Evolutionary conservation across 1,284 basidiomycete species (phyloP), one percentile per base, ranked within the genome.

Genomic region (Microbotryum scabiosae): DNA sequence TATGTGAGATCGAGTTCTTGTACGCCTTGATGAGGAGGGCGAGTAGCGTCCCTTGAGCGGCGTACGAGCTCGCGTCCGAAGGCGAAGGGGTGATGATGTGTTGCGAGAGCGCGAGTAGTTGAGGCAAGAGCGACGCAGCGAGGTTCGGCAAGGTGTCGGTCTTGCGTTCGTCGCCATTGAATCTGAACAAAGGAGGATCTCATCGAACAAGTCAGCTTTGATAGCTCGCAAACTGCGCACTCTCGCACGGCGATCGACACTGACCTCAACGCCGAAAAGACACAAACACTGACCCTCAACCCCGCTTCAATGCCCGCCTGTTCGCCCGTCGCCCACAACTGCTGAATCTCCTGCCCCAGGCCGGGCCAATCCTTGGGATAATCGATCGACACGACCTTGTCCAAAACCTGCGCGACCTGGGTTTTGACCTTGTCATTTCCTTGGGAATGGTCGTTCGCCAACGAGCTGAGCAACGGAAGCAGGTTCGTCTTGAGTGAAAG

Each of bases 11-110:
- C 54, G 84, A 85, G 1, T 84, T 85, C 71, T 84, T 86, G 78
- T 91, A 91, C 0, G 86, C 81, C 71, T 91, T 90, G 63, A 90
- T 78, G 62, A 90, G 86, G 54, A 87, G 79, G 70, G 90, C 87
- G 32, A 90, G 78, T 78, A 90, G 85, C 5, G 67, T 60, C 14
- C 64, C 64, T 51, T 66, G 64, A 51, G 83, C 81, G 18, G 81
- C 78, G 0, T 82, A 75, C 41, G 76, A 75, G 14, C 79, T 78
- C 1, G 84, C 81, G 2, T 84, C 82, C 4, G 82, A 79, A 5
- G 68, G 66, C 16, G 67, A 63, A 2, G 72, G 60, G 47, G 81
- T 78, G 53, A 88, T 75, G 75, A 88, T 82, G 62, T 83, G 79
- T 0, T 78, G 77, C 10, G 85, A 87, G 64, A 90, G 83, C 23